A percentile compares a stretch with the other conserved stretches of the same genome.
Evolutionary conservation across 805 yeast species (phyloP).

Genomic region (Candida caryicola): DNA sequence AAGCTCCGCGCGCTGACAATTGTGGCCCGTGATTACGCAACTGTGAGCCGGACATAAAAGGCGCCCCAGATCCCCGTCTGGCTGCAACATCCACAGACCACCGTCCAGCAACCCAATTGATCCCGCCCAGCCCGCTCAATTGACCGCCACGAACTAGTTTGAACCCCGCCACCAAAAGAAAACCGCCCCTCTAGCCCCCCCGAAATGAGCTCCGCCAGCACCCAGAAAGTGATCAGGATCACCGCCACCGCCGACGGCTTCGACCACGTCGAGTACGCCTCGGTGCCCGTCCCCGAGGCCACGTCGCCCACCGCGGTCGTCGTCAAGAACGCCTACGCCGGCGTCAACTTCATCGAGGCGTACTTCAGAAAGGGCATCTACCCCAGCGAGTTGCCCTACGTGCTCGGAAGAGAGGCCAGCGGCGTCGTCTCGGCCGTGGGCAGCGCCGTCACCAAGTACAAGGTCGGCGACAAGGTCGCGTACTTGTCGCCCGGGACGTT

Average conservation of each 20-base stretch:
- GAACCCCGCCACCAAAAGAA: too few relatives aligned
- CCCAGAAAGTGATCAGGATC: constrained; percentile 37
- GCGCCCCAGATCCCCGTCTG: too few relatives aligned
- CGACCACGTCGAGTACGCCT: constrained; percentile 59
- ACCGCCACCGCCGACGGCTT: constrained; percentile 42
- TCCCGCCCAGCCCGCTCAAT: too few relatives aligned
- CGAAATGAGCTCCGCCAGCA: neutral
- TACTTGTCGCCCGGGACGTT: constrained; percentile 53
- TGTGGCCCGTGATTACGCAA: too few relatives aligned
- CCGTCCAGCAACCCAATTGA: too few relatives aligned
- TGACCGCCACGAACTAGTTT: too few relatives aligned
- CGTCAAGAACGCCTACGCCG: constrained; percentile 72
- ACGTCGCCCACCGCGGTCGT: constrained; percentile 53
- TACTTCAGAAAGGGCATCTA: constrained; percentile 82
- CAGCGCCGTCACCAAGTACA: constrained; percentile 46
- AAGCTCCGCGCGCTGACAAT: too few relatives aligned
- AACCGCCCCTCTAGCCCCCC: too few relatives aligned
- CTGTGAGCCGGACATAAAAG: too few relatives aligned
- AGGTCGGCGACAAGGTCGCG: constrained; percentile 71
- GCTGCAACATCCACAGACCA: too few relatives aligned
- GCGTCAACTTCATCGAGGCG: constrained; percentile 78
- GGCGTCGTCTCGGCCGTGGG: constrained; percentile 72
- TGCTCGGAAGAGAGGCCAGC: constrained; percentile 71
- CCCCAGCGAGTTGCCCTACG: constrained; percentile 55
- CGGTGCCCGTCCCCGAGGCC: constrained; percentile 58